Evolutionary conservation across 371 early-diverging fungal species (phyloP).

Genomic region (Mortierella sp.): DNA sequence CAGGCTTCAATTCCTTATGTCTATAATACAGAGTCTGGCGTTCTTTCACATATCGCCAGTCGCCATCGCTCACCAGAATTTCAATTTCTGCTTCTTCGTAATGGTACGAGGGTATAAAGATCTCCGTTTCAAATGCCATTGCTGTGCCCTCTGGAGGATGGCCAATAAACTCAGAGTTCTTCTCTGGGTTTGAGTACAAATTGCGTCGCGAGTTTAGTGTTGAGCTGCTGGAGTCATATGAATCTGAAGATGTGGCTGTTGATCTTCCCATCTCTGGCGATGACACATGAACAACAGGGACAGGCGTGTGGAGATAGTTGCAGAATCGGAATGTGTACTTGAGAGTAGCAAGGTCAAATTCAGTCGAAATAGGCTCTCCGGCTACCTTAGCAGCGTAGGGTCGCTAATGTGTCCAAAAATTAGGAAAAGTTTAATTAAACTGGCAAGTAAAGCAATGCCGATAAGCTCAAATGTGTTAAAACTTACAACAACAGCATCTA

Average conservation of each 20-base stretch:
- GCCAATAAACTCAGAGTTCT: conserved; percentile 22
- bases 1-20: conserved; percentile 36
- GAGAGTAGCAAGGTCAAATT: conserved; percentile 70
- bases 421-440: background rate
- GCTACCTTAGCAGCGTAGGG: conserved; percentile 87
- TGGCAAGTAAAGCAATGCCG: background rate
- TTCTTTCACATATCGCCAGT: conserved; percentile 73
- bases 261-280: conserved; percentile 19
- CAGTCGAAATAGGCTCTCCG: conserved; percentile 72
- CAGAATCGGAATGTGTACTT: conserved; percentile 70
- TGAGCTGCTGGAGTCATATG: conserved; percentile 5
- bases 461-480: background rate
- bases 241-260: background rate
- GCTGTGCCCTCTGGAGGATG: conserved; percentile 36
- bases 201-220: background rate
- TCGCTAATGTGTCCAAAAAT: conserved; percentile 56
- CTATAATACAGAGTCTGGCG: conserved; percentile 75
- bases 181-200: background rate
- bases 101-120: conserved; percentile 82
- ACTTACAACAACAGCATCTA: conserved; percentile 81
- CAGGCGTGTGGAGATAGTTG: conserved; percentile 47
- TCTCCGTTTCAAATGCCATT: conserved; percentile 67
- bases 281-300: conserved; percentile 31
- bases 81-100: conserved; percentile 63
- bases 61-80: conserved; percentile 74